Evolutionary conservation across 2,329 filamentous ascomycete species (phyloP), one percentile per base, ranked within the genome.

Genomic region (Scorias spongiosa): DNA sequence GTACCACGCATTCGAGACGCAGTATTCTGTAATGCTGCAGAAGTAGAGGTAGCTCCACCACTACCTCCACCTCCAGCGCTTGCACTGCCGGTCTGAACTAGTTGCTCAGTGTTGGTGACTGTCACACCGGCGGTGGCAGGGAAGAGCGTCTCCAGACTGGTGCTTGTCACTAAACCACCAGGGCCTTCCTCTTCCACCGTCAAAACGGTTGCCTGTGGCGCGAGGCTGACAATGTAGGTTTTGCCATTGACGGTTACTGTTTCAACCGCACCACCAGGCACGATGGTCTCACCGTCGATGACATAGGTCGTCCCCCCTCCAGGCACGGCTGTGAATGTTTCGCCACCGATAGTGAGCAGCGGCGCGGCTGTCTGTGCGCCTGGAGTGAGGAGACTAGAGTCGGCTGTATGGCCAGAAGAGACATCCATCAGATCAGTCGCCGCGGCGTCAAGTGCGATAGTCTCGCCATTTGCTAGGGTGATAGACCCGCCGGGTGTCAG

Each of bases 231-330:
- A 32, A 59, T 44, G 43, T 53, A 58, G 0, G 51, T 57, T 12
- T 49, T 46, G 11, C 57, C 54, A 18, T 45, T 42, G 40, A 60
- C 46, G 2, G 49, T 53, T 10, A 55, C 53, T 9, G 55, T 58
- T 9, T 44, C 38, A 20, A 55, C 54, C 7, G 45, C 47, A 7
- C 59, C 57, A 9, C 61, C 63, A 7, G 64, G 58, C 1, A 52
- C 50, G 1, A 68, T 55, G 1, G 63, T 66, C 36, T 65, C 56
- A 9, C 60, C 64, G 17, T 55, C 54, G 11, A 68, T 52, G 10
- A 66, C 45, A 38, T 66, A 69, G 1, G 58, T 58, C 2, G 56
- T 50, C 10, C 51, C 51, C 26, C 49, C 50, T 42, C 55, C 43
- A 20, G 54, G 39, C n/a, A 57, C 44, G 8, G 59, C 55, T 8